Base-by-base conservation (phyloP, 2,329 filamentous ascomycete species). In the Rugonectria rugulosa region DNA sequence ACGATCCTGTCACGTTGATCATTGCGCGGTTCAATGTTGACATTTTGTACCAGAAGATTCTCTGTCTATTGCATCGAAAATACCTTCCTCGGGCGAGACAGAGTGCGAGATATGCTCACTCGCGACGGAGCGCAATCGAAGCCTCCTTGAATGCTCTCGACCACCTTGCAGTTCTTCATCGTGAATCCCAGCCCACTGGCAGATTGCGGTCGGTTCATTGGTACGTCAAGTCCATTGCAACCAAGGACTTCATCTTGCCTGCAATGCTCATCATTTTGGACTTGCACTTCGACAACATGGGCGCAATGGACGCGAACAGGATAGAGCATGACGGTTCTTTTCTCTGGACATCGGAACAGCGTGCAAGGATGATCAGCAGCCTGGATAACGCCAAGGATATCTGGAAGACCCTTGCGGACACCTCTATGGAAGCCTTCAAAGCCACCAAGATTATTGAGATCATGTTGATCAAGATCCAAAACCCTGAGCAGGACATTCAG, bases 391-490 rank as follows among this genome's bases (percentile, higher is more conserved):
- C 90, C 8, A 83, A 85, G 40, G 79, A 83, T 15, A 95, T 98
- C 52, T 98, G 93, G 92, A 87, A 89, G 43, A 86, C 85, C 9
- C 79, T 92, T 10, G 84, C 87, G 3, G 88, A 95, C 50, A 81
- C 87, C 20, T 95, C 90, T 1, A 89, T 97, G 76, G 94, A 98
- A 64, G 92, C 93, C 0, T 93, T 88, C 77, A 98, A 98, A 75
- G 94, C 92, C 2, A 86, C 86, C 34, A 86, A 86, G 36, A 83
- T 94, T 20, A 79, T 98, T n/a, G 87, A 87, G 19, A 87, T 97
- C 46, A 92, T 98, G 84, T 76, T 98, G 38, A 82, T 87, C 26
- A 95, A 95, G 72, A 81, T 97, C 49, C 88, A 68, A 56, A 56
- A 69, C 31, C 67, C 71, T 3, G 23, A 45, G 9, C 45, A 57